phyloP scores from a whole-genome alignment of 139 green algal genomes.

The Protoeuglena noctilucae region DNA sequence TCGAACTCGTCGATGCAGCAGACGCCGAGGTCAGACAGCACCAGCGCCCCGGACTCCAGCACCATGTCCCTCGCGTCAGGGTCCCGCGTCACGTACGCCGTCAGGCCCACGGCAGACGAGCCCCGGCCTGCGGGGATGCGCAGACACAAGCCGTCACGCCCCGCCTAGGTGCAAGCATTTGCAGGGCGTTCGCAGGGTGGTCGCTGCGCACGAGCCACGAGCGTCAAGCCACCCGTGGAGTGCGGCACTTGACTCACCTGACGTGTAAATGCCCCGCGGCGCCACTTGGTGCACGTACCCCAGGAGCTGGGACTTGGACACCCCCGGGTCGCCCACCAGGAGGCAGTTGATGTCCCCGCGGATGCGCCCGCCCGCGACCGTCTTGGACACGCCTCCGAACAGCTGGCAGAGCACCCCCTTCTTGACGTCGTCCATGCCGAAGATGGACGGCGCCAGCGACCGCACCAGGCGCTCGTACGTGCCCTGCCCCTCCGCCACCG shows the following conservation, averaged over 20 bases:
- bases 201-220: no score
- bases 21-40: conserved; percentile 78
- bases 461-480: conserved; percentile 74
- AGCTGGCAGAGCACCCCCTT: conserved; percentile 59
- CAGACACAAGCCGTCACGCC: no score
- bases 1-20: conserved; percentile 99
- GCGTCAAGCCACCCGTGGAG: no score
- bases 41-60: conserved; percentile 87
- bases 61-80: conserved; percentile 84
- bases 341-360: conserved; percentile 91
- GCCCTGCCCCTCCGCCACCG: conserved; percentile 41
- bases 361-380: conserved; percentile 12
- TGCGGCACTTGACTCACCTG: no score
- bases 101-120: conserved; percentile 82
- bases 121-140: conserved; percentile 35
- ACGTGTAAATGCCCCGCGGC: conserved; percentile 91
- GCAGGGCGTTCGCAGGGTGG: no score
- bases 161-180: no score
- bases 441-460: conserved; percentile 85
- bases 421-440: conserved; percentile 96
- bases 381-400: conserved; percentile 15
- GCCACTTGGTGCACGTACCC: conserved; percentile 88
- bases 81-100: conserved; percentile 84
- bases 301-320: conserved; percentile 90
- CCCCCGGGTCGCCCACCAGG: conserved; percentile 86